phyloP scores from a whole-genome alignment of 805 yeast species.

The Maudiozyma turicensis region DNA sequence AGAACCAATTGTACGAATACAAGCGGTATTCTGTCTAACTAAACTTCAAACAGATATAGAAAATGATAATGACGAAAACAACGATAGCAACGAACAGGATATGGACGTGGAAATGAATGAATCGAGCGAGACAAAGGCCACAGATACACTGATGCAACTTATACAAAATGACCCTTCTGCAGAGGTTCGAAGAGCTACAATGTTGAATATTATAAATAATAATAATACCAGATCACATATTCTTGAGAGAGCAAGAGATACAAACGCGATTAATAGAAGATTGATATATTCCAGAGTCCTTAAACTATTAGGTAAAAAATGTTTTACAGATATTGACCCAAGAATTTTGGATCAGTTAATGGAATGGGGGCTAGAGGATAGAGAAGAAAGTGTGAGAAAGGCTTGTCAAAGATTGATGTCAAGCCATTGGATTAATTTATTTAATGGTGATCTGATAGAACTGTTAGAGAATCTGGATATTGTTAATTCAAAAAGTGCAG shows the following conservation, averaged over 20 bases:
- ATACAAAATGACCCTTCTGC: constrained; percentile 74
- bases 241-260: constrained; percentile 77
- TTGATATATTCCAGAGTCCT: constrained; percentile 59
- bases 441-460: constrained; percentile 61
- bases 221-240: constrained; percentile 44
- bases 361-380: constrained; percentile 79
- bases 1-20: constrained; percentile 71
- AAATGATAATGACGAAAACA: constrained; percentile 4
- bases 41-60: constrained; percentile 56
- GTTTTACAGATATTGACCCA: constrained; percentile 27
- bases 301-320: constrained; percentile 56
- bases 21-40: constrained; percentile 72
- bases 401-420: constrained; percentile 69
- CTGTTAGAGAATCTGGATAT: constrained; percentile 66
- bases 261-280: constrained; percentile 60
- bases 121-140: constrained; percentile 37
- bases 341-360: constrained; percentile 56
- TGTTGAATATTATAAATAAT: constrained; percentile 57
- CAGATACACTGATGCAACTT: constrained; percentile 38
- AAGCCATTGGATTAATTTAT: constrained; percentile 58
- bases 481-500: constrained; percentile 57
- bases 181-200: constrained; percentile 81
- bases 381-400: constrained; percentile 61
- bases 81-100: constrained; percentile 8
- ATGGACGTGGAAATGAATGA: constrained; percentile 27